Evolutionary conservation across 2,329 filamentous ascomycete species (phyloP), one percentile per base, ranked within the genome.

Genomic region (Ophiostoma fasciatum): DNA sequence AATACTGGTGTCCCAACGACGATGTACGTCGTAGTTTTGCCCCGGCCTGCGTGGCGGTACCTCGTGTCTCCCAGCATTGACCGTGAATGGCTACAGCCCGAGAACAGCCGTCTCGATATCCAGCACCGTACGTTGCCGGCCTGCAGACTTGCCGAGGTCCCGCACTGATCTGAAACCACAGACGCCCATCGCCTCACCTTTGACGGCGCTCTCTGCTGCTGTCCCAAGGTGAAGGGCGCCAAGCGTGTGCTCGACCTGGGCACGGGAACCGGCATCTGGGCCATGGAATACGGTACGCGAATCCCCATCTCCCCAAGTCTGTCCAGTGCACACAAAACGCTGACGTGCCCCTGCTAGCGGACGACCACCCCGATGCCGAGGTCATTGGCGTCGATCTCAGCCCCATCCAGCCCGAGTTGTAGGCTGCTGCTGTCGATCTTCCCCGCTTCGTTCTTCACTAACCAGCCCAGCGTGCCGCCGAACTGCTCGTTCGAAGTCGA

Each of bases 371-470:
- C 3, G 45, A 45, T 13, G 41, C 45, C 3, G 31, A 42, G 33
- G 43, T 47, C 13, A 45, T 47, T 21, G 45, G 45, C 14, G 44
- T 46, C 7, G 45, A 47, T 17, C 35, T 47, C n/a, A 47, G 45
- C 22, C 45, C 45, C 4, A 42, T 46, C 17, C 45, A 47, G 21
- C 45, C 45, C 13, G 36, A 41, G 13, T 41, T 41, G 37, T 39
- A 29, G 9, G 37, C n/a, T n/a, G n/a, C n/a, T n/a, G n/a, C n/a
- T n/a, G n/a, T n/a, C n/a, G n/a, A n/a, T 22, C 18, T 19, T 28
- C 14, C 7, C 27, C 14, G 25, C n/a, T 14, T n/a, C n/a, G n/a
- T n/a, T n/a, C n/a, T n/a, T n/a, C n/a, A n/a, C n/a, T n/a, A n/a
- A n/a, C n/a, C n/a, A n/a, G 5, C 3, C 18, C 18, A 39, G 37